phyloP scores from a whole-genome alignment of 1,284 basidiomycete genomes.

The Meira nashicola region DNA sequence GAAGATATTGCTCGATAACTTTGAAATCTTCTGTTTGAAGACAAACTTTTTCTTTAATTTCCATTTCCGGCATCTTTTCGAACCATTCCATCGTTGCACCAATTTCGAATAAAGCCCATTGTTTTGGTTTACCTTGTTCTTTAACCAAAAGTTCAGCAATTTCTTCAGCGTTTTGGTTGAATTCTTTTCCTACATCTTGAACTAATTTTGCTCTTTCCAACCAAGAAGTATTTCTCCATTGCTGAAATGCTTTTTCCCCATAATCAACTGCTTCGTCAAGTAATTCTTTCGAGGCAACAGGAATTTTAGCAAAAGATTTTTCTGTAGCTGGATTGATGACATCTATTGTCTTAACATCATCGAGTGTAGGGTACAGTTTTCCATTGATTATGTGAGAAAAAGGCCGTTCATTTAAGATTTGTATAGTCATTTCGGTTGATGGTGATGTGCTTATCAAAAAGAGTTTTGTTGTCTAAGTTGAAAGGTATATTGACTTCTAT shows the following conservation, averaged over 20 bases:
- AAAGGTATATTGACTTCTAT: no score
- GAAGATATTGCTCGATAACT: slow-evolving; percentile 18
- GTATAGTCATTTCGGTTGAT: no score
- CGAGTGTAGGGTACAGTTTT: slow-evolving; percentile 16
- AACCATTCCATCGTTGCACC: slow-evolving; percentile 20
- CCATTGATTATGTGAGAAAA: slow-evolving; percentile 33
- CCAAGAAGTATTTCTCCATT: slow-evolving; percentile 25
- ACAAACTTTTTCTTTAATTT: slow-evolving; percentile 21
- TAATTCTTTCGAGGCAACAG: neutral
- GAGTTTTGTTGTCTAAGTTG: no score
- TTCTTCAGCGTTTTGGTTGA: slow-evolving; percentile 17
- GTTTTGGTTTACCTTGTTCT: slow-evolving; percentile 25
- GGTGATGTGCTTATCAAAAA: no score
- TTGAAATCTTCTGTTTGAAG: slow-evolving; percentile 17
- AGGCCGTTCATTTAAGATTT: no score
- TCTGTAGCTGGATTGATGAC: slow-evolving; percentile 32
- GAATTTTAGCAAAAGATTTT: slow-evolving; percentile 18
- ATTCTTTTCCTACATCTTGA: slow-evolving; percentile 21
- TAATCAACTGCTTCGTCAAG: slow-evolving; percentile 20
- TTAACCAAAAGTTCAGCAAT: slow-evolving; percentile 24
- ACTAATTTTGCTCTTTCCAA: slow-evolving; percentile 22
- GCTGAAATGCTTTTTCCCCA: slow-evolving; percentile 20
- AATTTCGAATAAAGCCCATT: slow-evolving; percentile 18
- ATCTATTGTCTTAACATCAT: slow-evolving; percentile 22
- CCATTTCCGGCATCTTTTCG: slow-evolving; percentile 17